A percentile compares a stretch with the other conserved stretches of the same genome.
These are phyloP conservation scores for Magnaporthiopsis rhizophila DNA, from an alignment of 2,329 filamentous ascomycete genomes.

Conservation along the genomic window DNA sequence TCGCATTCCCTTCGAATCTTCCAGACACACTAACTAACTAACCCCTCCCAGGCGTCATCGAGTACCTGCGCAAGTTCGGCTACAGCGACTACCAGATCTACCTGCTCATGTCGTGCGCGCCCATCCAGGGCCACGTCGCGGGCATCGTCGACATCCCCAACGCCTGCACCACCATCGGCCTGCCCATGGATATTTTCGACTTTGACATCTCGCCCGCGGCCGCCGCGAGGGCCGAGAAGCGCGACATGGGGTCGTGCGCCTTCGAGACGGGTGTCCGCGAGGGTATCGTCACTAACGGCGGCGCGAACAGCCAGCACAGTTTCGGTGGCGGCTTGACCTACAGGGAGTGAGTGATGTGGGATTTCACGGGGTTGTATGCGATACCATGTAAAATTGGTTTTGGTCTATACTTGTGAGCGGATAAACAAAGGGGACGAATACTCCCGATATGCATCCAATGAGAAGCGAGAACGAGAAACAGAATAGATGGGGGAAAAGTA, in stretches of 20 bases:
- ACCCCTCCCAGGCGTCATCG: slow-evolving; percentile 50
- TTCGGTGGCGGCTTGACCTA: slow-evolving; percentile 45
- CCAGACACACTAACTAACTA: not conserved
- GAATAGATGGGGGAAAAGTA: not conserved
- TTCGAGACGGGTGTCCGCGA: slow-evolving; percentile 42
- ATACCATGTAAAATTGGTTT: not conserved
- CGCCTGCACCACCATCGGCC: slow-evolving; percentile 77
- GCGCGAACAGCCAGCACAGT: slow-evolving; percentile 38
- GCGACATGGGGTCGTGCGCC: slow-evolving; percentile 65
- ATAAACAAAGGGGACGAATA: not conserved
- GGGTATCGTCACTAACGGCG: slow-evolving; percentile 34
- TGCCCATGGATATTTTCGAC: slow-evolving; percentile 92
- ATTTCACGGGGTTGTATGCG: not conserved
- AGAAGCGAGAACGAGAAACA: not conserved
- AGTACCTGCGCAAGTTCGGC: slow-evolving; percentile 70
- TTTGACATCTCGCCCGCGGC: slow-evolving; percentile 72
- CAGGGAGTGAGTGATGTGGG: slow-evolving; percentile 21
- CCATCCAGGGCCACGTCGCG: slow-evolving; percentile 79
- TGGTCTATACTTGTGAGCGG: not conserved
- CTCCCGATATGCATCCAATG: not conserved
- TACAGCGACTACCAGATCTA: slow-evolving; percentile 73
- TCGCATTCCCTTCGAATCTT: no score
- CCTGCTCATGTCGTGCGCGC: slow-evolving; percentile 74
- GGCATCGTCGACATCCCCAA: slow-evolving; percentile 90
- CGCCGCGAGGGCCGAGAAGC: slow-evolving; percentile 34